phyloP scores from a whole-genome alignment of 495 filamentous ascomycete species.

The Neurospora cerealis region DNA sequence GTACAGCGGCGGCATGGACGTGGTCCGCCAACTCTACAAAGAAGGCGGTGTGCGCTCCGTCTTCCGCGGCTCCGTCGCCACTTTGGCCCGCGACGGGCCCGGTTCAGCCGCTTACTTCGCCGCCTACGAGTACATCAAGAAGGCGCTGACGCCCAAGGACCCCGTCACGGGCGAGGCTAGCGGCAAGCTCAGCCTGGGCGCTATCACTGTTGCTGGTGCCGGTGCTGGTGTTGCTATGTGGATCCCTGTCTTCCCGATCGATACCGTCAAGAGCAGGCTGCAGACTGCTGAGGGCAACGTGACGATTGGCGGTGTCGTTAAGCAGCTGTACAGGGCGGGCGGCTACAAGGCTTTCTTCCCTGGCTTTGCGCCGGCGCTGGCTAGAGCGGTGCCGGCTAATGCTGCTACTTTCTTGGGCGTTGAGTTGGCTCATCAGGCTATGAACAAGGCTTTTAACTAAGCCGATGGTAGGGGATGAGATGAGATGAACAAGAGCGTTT shows the following conservation, averaged over 20 bases:
- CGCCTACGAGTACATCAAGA: conserved; percentile 92
- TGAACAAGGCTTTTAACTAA: conserved; percentile 57
- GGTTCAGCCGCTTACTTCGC: conserved; percentile 94
- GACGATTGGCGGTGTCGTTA: conserved; percentile 70
- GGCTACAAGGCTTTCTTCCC: conserved; percentile 96
- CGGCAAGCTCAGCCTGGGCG: conserved; percentile 65
- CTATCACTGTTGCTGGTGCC: conserved; percentile 80
- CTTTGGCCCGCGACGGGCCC: conserved; percentile 85
- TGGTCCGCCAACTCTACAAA: conserved; percentile 89
- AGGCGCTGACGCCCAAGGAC: conserved; percentile 74
- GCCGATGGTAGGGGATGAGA: background rate
- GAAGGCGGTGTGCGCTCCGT: conserved; percentile 85
- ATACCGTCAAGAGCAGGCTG: conserved; percentile 89
- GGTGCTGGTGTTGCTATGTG: conserved; percentile 96
- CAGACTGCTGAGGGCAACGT: conserved; percentile 86
- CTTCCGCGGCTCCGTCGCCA: conserved; percentile 84
- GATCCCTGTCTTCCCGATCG: conserved; percentile 96
- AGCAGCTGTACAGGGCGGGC: conserved; percentile 65
- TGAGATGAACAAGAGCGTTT: background rate
- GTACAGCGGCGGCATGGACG: conserved; percentile 81
- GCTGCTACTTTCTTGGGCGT: conserved; percentile 66
- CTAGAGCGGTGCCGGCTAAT: conserved; percentile 89
- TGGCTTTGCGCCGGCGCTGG: conserved; percentile 85
- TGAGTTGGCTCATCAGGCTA: conserved; percentile 71
- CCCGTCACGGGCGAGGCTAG: conserved; percentile 58